Percentiles rank a stretch among this genome's conserved stretches.
phyloP scores from a whole-genome alignment of 1,284 basidiomycete genomes.

The Cutaneotrichosporon dermatis region DNA sequence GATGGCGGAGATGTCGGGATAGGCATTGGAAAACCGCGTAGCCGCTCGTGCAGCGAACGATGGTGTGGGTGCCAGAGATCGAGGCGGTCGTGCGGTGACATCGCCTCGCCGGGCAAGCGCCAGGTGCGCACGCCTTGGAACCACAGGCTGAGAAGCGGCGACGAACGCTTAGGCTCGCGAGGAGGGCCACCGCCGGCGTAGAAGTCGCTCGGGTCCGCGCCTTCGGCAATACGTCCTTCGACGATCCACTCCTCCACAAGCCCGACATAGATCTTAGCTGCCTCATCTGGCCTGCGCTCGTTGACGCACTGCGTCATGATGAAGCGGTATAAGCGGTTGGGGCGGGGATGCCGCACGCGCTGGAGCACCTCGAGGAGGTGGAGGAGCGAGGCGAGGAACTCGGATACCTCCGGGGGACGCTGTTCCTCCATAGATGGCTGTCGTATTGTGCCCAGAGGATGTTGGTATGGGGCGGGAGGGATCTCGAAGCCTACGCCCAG shows the following conservation, averaged over 20 bases:
- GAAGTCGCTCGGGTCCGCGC: slow-evolving; percentile 39
- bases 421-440: slow-evolving; percentile 24
- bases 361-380: slow-evolving; percentile 29
- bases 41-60: slow-evolving; percentile 35
- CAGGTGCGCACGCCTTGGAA: slow-evolving; percentile 46
- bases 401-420: not conserved
- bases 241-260: slow-evolving; percentile 50
- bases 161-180: slow-evolving; percentile 7
- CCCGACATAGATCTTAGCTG: slow-evolving; percentile 44
- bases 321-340: slow-evolving; percentile 29
- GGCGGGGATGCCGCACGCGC: slow-evolving; percentile 30
- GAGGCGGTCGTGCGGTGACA: slow-evolving; percentile 44
- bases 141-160: slow-evolving; percentile 33
- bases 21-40: slow-evolving; percentile 44
- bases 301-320: slow-evolving; percentile 27
- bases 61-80: slow-evolving; percentile 48
- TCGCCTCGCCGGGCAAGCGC: slow-evolving; percentile 44
- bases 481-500: not conserved
- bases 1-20: slow-evolving; percentile 43
- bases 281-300: slow-evolving; percentile 34
- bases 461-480: not conserved
- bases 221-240: slow-evolving; percentile 45
- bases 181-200: slow-evolving; percentile 22
- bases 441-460: not conserved
- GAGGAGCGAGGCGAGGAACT: slow-evolving; percentile 15